Evolutionary conservation across 345 rosid genomes (phyloP).

Genomic region (Sonneratia caseolaris): DNA sequence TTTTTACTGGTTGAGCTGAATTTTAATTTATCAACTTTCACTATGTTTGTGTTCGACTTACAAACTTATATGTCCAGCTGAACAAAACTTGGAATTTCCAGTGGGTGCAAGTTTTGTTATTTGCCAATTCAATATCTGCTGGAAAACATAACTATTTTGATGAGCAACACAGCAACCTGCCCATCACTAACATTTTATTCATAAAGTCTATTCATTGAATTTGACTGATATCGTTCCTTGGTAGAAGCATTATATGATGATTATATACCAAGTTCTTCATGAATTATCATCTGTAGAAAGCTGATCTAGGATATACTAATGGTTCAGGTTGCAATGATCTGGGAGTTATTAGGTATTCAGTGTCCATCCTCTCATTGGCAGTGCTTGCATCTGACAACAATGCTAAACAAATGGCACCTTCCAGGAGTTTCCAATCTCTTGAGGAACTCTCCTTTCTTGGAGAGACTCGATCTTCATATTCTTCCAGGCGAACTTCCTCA

Average conservation of each 20-base stretch:
- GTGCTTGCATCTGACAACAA: slow-evolving; percentile 6
- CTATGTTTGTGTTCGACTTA: background rate
- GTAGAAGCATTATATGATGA: background rate
- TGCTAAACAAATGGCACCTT: slow-evolving; percentile 12
- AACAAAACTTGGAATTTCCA: background rate
- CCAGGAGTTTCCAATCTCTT: slow-evolving; percentile 8
- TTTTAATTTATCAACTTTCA: background rate
- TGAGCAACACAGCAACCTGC: background rate
- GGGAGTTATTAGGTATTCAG: slow-evolving; percentile 5
- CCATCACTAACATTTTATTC: background rate
- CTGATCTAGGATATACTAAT: background rate
- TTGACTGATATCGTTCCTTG: background rate
- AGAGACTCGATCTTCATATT: slow-evolving; percentile 9
- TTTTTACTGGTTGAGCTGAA: background rate
- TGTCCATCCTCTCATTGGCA: slow-evolving; percentile 11
- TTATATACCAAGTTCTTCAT: background rate
- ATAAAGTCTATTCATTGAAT: background rate
- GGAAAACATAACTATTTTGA: background rate
- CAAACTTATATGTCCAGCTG: background rate
- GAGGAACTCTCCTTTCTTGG: slow-evolving; percentile 15
- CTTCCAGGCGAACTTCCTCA: slow-evolving; percentile 4
- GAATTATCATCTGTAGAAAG: background rate
- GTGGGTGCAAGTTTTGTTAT: background rate
- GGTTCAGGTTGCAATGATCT: slow-evolving; percentile 7
- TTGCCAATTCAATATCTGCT: background rate